Conservation (phyloP, 2,329 filamentous ascomycete genomes). For the Penicillium janthinellum region DNA sequence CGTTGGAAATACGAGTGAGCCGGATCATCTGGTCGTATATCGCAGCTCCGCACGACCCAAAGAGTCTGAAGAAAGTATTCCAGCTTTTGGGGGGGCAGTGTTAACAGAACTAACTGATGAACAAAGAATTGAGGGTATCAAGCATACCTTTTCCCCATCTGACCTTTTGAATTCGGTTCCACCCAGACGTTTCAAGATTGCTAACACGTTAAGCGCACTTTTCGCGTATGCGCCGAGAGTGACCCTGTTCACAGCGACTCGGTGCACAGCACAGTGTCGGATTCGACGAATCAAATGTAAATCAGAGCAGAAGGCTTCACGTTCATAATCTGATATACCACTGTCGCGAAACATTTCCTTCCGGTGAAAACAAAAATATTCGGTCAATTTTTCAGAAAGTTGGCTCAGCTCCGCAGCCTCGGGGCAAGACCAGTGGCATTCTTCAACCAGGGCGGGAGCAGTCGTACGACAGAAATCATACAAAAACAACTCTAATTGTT, state of each 20-base stretch:
- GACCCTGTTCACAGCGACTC: background rate
- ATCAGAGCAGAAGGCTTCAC: background rate
- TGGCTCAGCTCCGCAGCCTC: background rate
- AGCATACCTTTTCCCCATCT: background rate
- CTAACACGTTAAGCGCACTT: background rate
- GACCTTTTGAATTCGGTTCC: background rate
- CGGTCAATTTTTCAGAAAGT: background rate
- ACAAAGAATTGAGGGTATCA: background rate
- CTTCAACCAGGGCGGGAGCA: background rate
- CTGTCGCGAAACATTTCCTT: background rate
- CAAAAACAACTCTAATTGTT: background rate
- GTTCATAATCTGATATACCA: background rate
- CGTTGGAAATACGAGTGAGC: background rate
- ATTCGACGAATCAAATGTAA: background rate
- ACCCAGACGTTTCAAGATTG: background rate
- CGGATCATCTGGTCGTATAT: background rate
- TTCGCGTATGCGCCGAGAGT: background rate
- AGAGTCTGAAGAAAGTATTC: background rate
- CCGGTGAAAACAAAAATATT: background rate
- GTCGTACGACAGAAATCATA: background rate
- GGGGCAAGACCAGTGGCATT: background rate
- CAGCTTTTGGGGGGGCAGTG: background rate
- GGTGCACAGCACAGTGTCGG: background rate
- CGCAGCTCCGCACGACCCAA: background rate
- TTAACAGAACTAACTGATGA: background rate